phyloP scores from a whole-genome alignment of 2,329 filamentous ascomycete genomes.

The Cucurbitaria berberidis region DNA sequence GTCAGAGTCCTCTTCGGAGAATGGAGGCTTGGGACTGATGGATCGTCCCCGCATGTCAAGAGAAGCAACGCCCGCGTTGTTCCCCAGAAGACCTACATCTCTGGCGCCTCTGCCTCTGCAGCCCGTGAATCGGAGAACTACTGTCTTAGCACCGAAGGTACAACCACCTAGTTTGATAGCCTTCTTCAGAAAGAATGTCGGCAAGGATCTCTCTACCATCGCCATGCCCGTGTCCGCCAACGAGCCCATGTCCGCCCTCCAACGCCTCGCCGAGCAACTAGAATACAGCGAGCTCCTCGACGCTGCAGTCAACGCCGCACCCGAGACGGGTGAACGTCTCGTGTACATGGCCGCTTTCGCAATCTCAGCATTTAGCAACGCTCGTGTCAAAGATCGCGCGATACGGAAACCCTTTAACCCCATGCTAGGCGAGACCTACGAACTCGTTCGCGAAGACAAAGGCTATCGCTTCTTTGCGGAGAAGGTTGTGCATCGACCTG shows the following conservation, averaged over 20 bases:
- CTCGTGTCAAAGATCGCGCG: conserved; percentile 84
- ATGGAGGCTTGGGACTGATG: conserved; percentile 55
- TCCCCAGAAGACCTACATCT: conserved; percentile 76
- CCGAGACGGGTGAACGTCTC: conserved; percentile 71
- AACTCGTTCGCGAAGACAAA: conserved; percentile 84
- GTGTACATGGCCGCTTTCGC: conserved; percentile 90
- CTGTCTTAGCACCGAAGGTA: conserved; percentile 75
- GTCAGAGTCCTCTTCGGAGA: conserved; percentile 69
- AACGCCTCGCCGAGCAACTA: conserved; percentile 86
- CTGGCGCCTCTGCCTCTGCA: conserved; percentile 78
- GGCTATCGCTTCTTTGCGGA: conserved; percentile 93
- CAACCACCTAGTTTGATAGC: conserved; percentile 89
- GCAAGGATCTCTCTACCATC: conserved; percentile 95
- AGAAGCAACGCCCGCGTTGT: conserved; percentile 59
- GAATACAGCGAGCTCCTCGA: conserved; percentile 90
- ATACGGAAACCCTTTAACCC: conserved; percentile 98
- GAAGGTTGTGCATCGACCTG: conserved; percentile 91
- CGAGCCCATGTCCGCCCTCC: conserved; percentile 86
- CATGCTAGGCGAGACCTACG: conserved; percentile 93
- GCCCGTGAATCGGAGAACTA: conserved; percentile 70
- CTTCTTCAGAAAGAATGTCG: conserved; percentile 95
- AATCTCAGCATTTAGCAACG: conserved; percentile 81
- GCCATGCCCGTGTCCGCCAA: conserved; percentile 98
- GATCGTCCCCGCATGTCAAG: conserved; percentile 41
- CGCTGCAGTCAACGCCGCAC: conserved; percentile 59